Base-by-base conservation (phyloP, 2,329 filamentous ascomycete genomes). In the Metarhizium sp. region DNA sequence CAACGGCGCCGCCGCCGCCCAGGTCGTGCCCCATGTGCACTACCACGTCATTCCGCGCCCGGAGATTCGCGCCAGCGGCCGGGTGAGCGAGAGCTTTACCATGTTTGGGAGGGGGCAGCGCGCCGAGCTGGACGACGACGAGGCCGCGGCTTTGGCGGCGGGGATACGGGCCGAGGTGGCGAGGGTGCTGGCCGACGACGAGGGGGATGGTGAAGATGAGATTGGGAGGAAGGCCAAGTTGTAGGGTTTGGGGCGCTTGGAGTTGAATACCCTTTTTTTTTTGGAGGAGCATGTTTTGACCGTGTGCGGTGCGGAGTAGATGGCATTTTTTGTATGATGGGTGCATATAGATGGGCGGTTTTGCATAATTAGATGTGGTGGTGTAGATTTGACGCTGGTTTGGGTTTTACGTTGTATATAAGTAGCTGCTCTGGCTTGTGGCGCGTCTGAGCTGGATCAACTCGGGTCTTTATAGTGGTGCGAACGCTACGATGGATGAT, bases 31-130 rank as follows among this genome's bases (percentile, higher is more conserved):
- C 25, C 92, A 97, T 70, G 86, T 95, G 51, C 92, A 99, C 70
- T 97, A 95, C 69, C 94, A 99, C 64, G 80, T 97, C 53, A 95
- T 99, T 38, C 92, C 92, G 0, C 76, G 92, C 42, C 91, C 92
- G 0, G 83, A 87, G 72, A 80, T 80, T 56, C 75, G 74, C 61
- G 79, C 74, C 50, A 78, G 75, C 60, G 78, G 75, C 6, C 68
- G 73, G 50, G 74, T 73, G 62, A 80, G 80, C 57, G 77, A 81
- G 74, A 85, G 84, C 66, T 92, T 90, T 73, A 90, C 86, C 50
- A 92, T 92, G 88, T 92, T 92, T 73, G 89, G 88, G 1, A 72
- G 85, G 14, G 89, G 89, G 0, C 76, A 79, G 66, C 74, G 89
- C 55, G 82, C 86, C 60, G 88, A 92, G 58, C 66, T 92, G 55